A percentile compares a stretch with the other conserved stretches of the same genome.
These are phyloP conservation scores for Cladosporium sp. DNA, from an alignment of 2,329 filamentous ascomycete genomes.

Conservation along the genomic window DNA sequence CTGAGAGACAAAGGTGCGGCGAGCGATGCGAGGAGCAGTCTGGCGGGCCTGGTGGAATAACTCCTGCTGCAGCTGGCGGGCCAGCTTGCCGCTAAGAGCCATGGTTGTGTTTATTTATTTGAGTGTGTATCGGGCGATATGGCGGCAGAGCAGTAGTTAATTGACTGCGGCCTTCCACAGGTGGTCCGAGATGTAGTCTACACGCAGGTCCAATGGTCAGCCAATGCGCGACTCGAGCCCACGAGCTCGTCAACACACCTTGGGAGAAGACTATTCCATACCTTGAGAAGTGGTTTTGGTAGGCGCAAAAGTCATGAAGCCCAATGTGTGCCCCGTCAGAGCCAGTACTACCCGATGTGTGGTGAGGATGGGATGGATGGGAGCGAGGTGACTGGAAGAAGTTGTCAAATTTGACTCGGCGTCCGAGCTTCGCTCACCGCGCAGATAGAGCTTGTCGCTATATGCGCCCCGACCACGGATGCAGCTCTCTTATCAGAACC, in stretches of 20 bases:
- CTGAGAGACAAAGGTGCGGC: constrained; percentile 28
- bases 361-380: not conserved
- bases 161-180: constrained; percentile 65
- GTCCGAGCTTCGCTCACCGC: not conserved
- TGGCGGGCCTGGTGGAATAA: constrained; percentile 24
- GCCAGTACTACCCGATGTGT: constrained; percentile 6
- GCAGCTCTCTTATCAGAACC: not conserved
- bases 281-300: constrained; percentile 52
- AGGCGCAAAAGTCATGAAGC: constrained; percentile 44
- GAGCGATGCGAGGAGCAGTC: constrained; percentile 19
- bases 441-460: not conserved
- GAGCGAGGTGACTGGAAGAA: not conserved
- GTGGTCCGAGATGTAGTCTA: constrained; percentile 67
- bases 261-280: constrained; percentile 30
- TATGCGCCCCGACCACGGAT: not conserved
- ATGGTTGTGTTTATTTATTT: constrained; percentile 21
- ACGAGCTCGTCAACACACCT: not conserved
- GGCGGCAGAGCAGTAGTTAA: constrained; percentile 38
- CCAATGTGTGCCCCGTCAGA: constrained; percentile 10
- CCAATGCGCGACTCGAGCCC: not conserved
- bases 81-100: constrained; percentile 32
- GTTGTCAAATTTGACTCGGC: not conserved
- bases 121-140: constrained; percentile 14
- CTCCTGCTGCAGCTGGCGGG: constrained; percentile 28
- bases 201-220: not conserved